A percentile compares a stretch with the other conserved stretches of the same genome.
Evolutionary conservation across 2,329 filamentous ascomycete genomes (phyloP).

Genomic region (Pseudopithomyces maydicus): DNA sequence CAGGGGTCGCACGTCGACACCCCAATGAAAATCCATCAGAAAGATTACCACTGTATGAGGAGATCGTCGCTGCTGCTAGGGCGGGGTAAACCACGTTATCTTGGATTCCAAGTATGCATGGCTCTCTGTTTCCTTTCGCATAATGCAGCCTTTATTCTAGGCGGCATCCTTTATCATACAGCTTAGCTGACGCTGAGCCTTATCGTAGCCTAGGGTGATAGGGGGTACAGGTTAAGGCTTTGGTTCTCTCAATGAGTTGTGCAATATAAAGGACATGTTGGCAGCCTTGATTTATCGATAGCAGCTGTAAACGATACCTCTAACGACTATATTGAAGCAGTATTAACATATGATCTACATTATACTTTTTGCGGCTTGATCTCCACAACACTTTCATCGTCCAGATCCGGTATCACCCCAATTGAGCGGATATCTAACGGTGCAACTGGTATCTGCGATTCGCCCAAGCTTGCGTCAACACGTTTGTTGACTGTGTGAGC

Average conservation of each 20-base stretch:
- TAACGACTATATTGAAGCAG: background rate
- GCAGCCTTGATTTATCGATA: no score
- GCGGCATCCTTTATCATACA: no score
- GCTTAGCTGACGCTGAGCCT: no score
- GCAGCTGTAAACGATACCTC: no score
- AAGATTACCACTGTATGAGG: conserved; percentile 7
- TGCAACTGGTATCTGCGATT: background rate
- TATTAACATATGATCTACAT: background rate
- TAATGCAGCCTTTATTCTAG: no score
- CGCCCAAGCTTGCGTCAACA: background rate
- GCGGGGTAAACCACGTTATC: background rate
- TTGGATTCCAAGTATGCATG: no score
- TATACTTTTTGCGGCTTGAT: background rate
- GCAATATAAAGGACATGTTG: no score
- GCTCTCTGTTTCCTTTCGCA: no score
- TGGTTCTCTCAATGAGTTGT: no score
- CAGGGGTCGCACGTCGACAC: background rate
- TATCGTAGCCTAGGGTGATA: no score
- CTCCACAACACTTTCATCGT: background rate
- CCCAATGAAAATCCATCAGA: background rate
- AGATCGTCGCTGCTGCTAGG: background rate
- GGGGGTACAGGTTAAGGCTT: no score
- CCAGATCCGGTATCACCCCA: background rate
- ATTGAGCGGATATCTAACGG: background rate
- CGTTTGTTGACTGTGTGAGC: background rate